Evolutionary conservation across 2,329 filamentous ascomycete genomes (phyloP).

Genomic region (Teratosphaeria gauchensis): DNA sequence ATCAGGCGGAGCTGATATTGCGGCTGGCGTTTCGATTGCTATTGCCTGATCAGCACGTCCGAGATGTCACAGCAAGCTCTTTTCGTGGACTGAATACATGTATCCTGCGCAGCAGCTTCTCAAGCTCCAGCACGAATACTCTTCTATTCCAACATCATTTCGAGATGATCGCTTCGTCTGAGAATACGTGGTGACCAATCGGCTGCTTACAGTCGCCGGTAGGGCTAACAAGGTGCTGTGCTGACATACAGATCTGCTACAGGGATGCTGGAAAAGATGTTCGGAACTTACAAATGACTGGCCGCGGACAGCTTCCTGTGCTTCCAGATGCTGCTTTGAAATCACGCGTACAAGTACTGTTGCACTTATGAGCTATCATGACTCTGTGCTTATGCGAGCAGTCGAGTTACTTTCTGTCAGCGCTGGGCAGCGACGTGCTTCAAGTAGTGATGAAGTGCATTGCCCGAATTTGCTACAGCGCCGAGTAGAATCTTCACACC

Average conservation of each 20-base stretch:
- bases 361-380: not conserved
- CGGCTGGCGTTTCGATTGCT: too few species aligned
- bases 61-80: not conserved
- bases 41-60: too few species aligned
- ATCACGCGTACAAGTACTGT: not conserved
- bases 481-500: too few species aligned
- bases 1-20: not conserved
- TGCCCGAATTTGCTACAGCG: not conserved
- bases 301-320: not conserved
- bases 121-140: not conserved
- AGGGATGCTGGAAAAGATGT: not conserved
- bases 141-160: not conserved
- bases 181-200: not conserved
- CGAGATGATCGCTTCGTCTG: not conserved
- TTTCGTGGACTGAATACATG: not conserved
- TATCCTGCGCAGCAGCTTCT: not conserved
- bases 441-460: not conserved
- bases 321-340: not conserved
- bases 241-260: not conserved
- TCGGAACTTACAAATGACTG: not conserved
- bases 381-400: not conserved
- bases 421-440: not conserved
- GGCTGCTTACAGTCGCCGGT: not conserved
- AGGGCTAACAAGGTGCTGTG: not conserved
- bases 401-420: not conserved